Evolutionary conservation across 495 filamentous ascomycete genomes (phyloP).

Genomic region (Aspergillus funiculosus): DNA sequence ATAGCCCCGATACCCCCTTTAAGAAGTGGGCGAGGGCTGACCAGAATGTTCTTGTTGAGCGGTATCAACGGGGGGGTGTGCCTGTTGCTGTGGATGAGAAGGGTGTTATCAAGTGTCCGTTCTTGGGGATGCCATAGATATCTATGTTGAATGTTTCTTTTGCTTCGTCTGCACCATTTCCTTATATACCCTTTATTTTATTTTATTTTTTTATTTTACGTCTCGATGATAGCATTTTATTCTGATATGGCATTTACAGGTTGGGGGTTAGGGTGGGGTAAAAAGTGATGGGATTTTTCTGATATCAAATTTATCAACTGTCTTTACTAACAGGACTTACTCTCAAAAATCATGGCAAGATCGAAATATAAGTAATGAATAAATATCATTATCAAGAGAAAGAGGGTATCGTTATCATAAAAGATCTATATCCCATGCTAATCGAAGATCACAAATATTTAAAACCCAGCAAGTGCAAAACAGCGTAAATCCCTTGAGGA

Average conservation of each 20-base stretch:
- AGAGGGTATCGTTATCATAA: slow-evolving; percentile 21
- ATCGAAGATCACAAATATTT: slow-evolving; percentile 1
- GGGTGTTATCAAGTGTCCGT: slow-evolving; percentile 29
- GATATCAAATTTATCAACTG: no score
- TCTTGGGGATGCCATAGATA: slow-evolving; percentile 10
- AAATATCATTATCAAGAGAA: slow-evolving; percentile 9
- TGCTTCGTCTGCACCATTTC: not conserved
- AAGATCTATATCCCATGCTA: slow-evolving; percentile 16
- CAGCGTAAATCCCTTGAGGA: no score
- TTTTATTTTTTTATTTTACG: not conserved
- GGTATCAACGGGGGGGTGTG: slow-evolving; percentile 26
- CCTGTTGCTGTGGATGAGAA: slow-evolving; percentile 29
- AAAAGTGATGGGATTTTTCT: no score
- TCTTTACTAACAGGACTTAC: no score
- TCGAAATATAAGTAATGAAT: no score
- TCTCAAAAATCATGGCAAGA: no score
- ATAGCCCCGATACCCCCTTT: slow-evolving; percentile 37
- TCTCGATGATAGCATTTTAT: not conserved
- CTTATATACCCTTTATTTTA: not conserved
- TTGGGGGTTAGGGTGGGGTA: no score
- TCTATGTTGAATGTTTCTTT: not conserved
- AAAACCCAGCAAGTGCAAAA: no score
- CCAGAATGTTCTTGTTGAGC: slow-evolving; percentile 28
- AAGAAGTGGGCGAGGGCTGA: slow-evolving; percentile 39
- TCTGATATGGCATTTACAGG: no score